These are phyloP conservation scores for Aspergillus clavatus DNA, from an alignment of 2,329 filamentous ascomycete genomes.

Conservation along the genomic window DNA sequence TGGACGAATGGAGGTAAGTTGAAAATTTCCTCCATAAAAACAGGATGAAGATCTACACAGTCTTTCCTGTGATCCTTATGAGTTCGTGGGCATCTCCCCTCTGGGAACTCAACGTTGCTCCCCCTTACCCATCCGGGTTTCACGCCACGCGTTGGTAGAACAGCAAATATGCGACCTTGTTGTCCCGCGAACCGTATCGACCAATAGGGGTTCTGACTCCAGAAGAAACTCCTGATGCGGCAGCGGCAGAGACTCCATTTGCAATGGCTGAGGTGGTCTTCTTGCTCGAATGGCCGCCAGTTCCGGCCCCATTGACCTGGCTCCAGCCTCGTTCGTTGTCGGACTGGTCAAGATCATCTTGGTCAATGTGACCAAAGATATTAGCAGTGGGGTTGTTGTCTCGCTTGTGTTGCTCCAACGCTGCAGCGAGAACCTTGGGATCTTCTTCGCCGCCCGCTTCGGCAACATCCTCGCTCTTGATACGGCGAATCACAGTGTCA, in stretches of 20 bases:
- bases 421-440: slow-evolving; percentile 61
- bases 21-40: neutral
- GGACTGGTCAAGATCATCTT: slow-evolving; percentile 63
- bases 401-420: slow-evolving; percentile 62
- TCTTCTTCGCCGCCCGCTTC: slow-evolving; percentile 79
- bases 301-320: slow-evolving; percentile 65
- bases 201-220: slow-evolving; percentile 53
- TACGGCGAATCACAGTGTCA: slow-evolving; percentile 81
- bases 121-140: slow-evolving; percentile 1
- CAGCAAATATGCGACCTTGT: slow-evolving; percentile 93
- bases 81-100: neutral
- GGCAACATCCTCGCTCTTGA: slow-evolving; percentile 83
- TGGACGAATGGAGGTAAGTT: neutral
- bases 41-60: neutral
- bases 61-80: neutral
- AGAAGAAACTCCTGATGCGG: slow-evolving; percentile 49
- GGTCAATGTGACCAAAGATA: slow-evolving; percentile 64
- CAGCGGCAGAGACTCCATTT: slow-evolving; percentile 59
- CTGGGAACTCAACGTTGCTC: neutral
- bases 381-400: slow-evolving; percentile 54
- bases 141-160: slow-evolving; percentile 76
- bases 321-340: slow-evolving; percentile 68
- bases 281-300: slow-evolving; percentile 48
- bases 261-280: slow-evolving; percentile 64
- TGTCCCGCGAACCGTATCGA: slow-evolving; percentile 68